Evolutionary conservation across 441 rosid species (phyloP).

Genomic region (Croton laevigatus): DNA sequence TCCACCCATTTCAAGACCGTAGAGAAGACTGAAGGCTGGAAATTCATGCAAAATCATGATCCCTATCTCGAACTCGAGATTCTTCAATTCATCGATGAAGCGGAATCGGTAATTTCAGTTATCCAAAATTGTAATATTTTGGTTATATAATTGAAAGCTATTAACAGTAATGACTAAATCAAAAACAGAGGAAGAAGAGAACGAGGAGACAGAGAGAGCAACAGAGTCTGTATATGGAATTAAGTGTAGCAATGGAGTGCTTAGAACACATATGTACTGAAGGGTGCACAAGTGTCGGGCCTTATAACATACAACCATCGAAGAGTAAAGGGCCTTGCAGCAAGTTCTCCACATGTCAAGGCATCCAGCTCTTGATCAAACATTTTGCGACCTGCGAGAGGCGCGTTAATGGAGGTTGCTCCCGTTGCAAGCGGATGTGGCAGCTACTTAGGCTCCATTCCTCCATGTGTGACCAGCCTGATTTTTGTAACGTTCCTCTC

Average conservation of each 20-base stretch:
- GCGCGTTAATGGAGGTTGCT: constrained; percentile 62
- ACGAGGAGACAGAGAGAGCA: constrained; percentile 43
- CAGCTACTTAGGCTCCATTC: constrained; percentile 86
- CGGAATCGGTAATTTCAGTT: constrained; percentile 45
- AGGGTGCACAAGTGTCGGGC: constrained; percentile 80
- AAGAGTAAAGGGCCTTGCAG: constrained; percentile 46
- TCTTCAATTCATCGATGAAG: constrained; percentile 77
- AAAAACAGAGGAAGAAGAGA: constrained; percentile 68
- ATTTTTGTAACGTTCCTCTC: constrained; percentile 77
- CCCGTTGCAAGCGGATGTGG: constrained; percentile 84
- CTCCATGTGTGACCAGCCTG: constrained; percentile 60
- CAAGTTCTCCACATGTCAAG: constrained; percentile 63
- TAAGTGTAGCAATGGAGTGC: constrained; percentile 82
- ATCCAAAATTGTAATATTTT: not conserved
- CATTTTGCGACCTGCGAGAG: constrained; percentile 68
- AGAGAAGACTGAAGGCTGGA: constrained; percentile 75
- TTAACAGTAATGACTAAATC: not conserved
- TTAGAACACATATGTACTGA: constrained; percentile 82
- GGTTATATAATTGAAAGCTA: not conserved
- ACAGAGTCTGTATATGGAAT: constrained; percentile 57
- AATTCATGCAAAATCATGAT: constrained; percentile 72
- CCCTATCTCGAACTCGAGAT: constrained; percentile 75
- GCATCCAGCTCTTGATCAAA: constrained; percentile 66
- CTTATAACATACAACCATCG: constrained; percentile 36
- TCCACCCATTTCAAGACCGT: constrained; percentile 47